A percentile compares a stretch with the other conserved stretches of the same genome.
phyloP scores from a whole-genome alignment of 441 rosid species.

The Dalechampia spathulata region DNA sequence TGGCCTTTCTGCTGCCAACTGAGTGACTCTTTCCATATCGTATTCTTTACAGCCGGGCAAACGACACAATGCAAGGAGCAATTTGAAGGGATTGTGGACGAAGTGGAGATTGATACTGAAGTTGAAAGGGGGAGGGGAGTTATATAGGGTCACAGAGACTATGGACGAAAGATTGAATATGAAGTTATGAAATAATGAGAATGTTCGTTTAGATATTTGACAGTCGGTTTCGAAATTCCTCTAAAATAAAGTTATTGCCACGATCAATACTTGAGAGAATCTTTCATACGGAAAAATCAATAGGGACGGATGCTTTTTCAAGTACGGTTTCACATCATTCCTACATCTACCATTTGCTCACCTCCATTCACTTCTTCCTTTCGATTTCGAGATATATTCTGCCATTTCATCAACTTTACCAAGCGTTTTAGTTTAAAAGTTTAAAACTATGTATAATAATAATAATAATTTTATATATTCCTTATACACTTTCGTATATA shows the following conservation, averaged over 20 bases:
- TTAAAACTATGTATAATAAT: too few relatives aligned
- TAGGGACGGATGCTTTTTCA: background rate
- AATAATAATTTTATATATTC: too few relatives aligned
- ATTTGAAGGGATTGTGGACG: too few relatives aligned
- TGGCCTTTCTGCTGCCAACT: conserved; percentile 52
- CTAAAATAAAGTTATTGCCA: background rate
- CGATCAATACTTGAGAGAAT: conserved; percentile 18
- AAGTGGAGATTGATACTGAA: conserved; percentile 10
- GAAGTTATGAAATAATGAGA: background rate
- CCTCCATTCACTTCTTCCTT: background rate
- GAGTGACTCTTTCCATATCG: conserved; percentile 50
- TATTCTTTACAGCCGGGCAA: background rate
- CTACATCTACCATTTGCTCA: background rate
- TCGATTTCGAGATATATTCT: too few relatives aligned
- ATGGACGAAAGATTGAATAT: conserved; percentile 6
- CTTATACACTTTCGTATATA: too few relatives aligned
- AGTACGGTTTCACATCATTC: conserved; percentile 19
- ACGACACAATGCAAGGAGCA: too few relatives aligned
- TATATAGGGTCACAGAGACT: conserved; percentile 24
- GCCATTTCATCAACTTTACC: too few relatives aligned
- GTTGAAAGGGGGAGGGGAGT: background rate
- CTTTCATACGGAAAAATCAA: conserved; percentile 18
- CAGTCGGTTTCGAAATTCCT: conserved; percentile 21
- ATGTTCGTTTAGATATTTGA: conserved; percentile 26
- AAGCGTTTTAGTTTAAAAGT: too few relatives aligned